Conservation (phyloP, 495 filamentous ascomycete species). For the Penicillium goetzii region DNA sequence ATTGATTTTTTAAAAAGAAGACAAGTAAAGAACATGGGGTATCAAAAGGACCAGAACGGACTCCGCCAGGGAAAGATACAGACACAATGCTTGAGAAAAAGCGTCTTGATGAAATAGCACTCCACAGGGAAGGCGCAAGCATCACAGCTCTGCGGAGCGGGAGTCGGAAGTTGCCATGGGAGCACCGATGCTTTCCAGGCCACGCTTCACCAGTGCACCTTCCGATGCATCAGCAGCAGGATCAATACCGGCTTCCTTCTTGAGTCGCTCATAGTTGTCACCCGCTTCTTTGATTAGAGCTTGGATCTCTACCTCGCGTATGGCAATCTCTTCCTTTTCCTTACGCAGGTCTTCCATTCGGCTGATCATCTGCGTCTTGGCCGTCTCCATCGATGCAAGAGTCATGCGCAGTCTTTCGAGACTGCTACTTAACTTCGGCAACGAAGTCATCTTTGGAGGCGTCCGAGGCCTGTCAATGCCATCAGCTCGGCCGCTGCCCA, state of each 20-base stretch:
- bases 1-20: slow-evolving; percentile 20
- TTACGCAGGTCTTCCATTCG: slow-evolving; percentile 63
- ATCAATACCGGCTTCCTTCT: slow-evolving; percentile 54
- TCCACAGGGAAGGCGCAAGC: slow-evolving; percentile 4
- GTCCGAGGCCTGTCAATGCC: slow-evolving; percentile 52
- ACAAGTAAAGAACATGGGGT: slow-evolving; percentile 24
- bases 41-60: slow-evolving; percentile 29
- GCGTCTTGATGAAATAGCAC: background rate
- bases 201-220: slow-evolving; percentile 41
- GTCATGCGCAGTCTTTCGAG: slow-evolving; percentile 55
- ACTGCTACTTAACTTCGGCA: slow-evolving; percentile 56
- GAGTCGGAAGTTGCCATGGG: slow-evolving; percentile 34
- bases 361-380: slow-evolving; percentile 55
- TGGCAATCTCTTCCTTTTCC: slow-evolving; percentile 71
- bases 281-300: slow-evolving; percentile 78
- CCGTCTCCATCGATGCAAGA: slow-evolving; percentile 59
- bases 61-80: slow-evolving; percentile 5
- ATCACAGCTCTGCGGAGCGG: slow-evolving; percentile 37
- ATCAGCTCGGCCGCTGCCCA: slow-evolving; percentile 62
- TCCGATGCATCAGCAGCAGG: slow-evolving; percentile 31
- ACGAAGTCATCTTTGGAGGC: slow-evolving; percentile 61
- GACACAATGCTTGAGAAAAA: background rate
- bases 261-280: slow-evolving; percentile 70
- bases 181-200: slow-evolving; percentile 48
- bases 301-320: slow-evolving; percentile 81